Evolutionary conservation across 208 protist species (phyloP).

Genomic region (Sergeia podlipaevii): DNA sequence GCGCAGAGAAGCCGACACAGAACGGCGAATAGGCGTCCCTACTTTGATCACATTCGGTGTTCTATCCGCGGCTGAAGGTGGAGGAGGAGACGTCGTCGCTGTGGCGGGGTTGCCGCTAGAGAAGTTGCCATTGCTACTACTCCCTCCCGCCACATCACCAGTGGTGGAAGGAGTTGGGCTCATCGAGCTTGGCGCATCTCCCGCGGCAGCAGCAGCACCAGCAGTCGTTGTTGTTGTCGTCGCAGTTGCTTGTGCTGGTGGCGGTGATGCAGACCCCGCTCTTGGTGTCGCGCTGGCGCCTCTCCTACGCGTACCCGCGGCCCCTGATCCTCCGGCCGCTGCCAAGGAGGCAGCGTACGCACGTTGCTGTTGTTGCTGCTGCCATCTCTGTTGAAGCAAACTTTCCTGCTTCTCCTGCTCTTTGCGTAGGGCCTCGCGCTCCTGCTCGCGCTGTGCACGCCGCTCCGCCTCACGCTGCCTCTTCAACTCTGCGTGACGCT

Average conservation of each 20-base stretch:
- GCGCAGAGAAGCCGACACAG: too few species aligned
- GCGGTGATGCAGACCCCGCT: background rate
- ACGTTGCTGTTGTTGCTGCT: constrained; percentile 37
- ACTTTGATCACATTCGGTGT: too few species aligned
- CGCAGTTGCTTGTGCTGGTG: too few species aligned
- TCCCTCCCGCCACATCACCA: constrained; percentile 2
- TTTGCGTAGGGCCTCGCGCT: constrained; percentile 40
- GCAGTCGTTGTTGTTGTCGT: background rate
- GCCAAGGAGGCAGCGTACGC: background rate
- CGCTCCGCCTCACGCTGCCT: constrained; percentile 34
- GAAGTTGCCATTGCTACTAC: background rate
- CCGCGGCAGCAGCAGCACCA: too few species aligned
- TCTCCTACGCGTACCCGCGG: background rate
- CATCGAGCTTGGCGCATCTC: background rate
- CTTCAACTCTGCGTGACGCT: constrained; percentile 54
- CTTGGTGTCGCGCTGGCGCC: background rate
- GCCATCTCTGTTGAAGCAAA: constrained; percentile 35
- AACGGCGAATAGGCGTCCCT: too few species aligned
- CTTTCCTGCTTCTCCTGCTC: constrained; percentile 49
- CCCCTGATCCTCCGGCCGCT: constrained; percentile 3
- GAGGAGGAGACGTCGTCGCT: background rate
- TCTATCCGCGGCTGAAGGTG: too few species aligned
- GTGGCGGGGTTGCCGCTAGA: background rate
- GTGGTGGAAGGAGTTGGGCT: background rate
- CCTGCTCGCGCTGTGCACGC: constrained; percentile 37